These are phyloP conservation scores for Elsinoe batatas DNA, from an alignment of 2,329 filamentous ascomycete genomes.

Conservation along the genomic window DNA sequence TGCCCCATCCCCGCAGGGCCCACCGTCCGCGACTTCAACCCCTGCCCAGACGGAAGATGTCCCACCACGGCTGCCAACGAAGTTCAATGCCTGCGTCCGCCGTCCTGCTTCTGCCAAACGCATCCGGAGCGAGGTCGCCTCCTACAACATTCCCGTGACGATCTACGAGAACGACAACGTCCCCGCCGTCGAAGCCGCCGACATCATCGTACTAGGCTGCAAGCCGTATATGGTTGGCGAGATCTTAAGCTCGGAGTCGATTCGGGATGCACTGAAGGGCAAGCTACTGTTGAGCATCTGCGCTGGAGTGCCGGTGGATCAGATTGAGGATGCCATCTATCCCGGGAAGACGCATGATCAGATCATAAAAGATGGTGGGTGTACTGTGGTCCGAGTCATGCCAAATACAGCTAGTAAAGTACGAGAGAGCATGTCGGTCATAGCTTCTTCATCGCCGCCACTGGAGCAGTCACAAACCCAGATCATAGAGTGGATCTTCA, in stretches of 20 bases:
- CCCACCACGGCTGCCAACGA: slow-evolving; percentile 54
- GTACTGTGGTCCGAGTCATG: slow-evolving; percentile 66
- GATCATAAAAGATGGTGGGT: slow-evolving; percentile 40
- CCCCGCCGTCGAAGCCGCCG: slow-evolving; percentile 53
- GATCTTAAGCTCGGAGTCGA: slow-evolving; percentile 57
- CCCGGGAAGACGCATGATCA: slow-evolving; percentile 41
- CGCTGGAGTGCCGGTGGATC: slow-evolving; percentile 61
- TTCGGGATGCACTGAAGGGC: slow-evolving; percentile 61
- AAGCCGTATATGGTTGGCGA: slow-evolving; percentile 66
- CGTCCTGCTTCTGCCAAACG: slow-evolving; percentile 58
- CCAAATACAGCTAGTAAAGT: slow-evolving; percentile 76
- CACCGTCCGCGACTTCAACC: neutral
- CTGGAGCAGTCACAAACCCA: slow-evolving; percentile 43
- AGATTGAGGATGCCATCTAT: slow-evolving; percentile 58
- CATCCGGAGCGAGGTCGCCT: slow-evolving; percentile 55
- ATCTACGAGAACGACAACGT: slow-evolving; percentile 66
- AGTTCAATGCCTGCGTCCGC: slow-evolving; percentile 73
- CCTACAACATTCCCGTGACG: slow-evolving; percentile 52
- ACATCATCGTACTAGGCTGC: slow-evolving; percentile 69
- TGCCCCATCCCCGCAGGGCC: neutral
- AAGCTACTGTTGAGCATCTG: slow-evolving; percentile 77
- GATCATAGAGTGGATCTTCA: slow-evolving; percentile 69
- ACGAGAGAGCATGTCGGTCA: slow-evolving; percentile 69
- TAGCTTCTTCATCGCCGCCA: slow-evolving; percentile 53
- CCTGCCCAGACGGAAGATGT: slow-evolving; percentile 25